Evolutionary conservation across 164 flowering plant genomes (phyloP).

Genomic region (Saururus chinensis): DNA sequence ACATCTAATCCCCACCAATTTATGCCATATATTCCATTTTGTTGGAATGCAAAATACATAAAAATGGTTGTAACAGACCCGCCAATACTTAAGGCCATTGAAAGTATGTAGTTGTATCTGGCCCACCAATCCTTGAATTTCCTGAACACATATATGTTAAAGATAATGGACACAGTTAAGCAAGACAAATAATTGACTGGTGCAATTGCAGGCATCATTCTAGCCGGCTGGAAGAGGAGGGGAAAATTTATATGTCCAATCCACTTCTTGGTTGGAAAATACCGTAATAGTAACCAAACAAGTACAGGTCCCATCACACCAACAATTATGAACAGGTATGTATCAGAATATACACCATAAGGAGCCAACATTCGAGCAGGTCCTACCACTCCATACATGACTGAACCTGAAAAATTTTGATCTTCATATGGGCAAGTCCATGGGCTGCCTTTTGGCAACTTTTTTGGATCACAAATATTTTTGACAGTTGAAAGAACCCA

Average conservation of each 20-base stretch:
- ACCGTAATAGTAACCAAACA: slow-evolving; percentile 28
- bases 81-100: slow-evolving; percentile 76
- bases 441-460: slow-evolving; percentile 38
- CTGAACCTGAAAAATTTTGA: slow-evolving; percentile 32
- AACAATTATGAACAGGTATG: slow-evolving; percentile 33
- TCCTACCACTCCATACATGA: slow-evolving; percentile 47
- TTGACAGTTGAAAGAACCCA: slow-evolving; percentile 36
- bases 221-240: slow-evolving; percentile 29
- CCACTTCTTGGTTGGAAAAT: slow-evolving; percentile 49
- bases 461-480: slow-evolving; percentile 28
- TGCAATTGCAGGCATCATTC: slow-evolving; percentile 37
- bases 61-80: slow-evolving; percentile 46
- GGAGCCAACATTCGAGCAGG: slow-evolving; percentile 34
- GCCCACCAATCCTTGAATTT: slow-evolving; percentile 72
- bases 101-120: slow-evolving; percentile 47
- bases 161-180: slow-evolving; percentile 40
- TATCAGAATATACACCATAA: slow-evolving; percentile 22
- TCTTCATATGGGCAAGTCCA: slow-evolving; percentile 53
- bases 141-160: slow-evolving; percentile 39
- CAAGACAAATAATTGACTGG: slow-evolving; percentile 43
- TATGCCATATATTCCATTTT: slow-evolving; percentile 23
- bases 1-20: slow-evolving; percentile 47
- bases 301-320: slow-evolving; percentile 43
- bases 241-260: slow-evolving; percentile 53
- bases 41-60: slow-evolving; percentile 34